Conservation (phyloP, 1,284 basidiomycete genomes). For the Moniliella sp. region DNA sequence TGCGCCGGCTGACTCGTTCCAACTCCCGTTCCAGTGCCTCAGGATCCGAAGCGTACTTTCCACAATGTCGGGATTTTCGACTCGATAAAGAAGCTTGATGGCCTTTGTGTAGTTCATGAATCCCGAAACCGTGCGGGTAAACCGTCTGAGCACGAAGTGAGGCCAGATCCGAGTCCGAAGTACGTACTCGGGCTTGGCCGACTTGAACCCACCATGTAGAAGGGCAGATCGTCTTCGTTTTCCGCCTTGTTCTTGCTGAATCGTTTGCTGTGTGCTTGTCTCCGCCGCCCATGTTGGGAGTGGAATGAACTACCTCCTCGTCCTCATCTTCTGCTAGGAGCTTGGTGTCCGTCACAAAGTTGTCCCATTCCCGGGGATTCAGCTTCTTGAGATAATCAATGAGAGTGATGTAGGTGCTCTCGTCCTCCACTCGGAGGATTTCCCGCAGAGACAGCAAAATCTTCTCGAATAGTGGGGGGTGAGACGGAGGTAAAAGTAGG, state of each 20-base stretch:
- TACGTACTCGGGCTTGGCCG: conserved; percentile 89
- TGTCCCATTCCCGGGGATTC: conserved; percentile 95
- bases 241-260: too few species aligned
- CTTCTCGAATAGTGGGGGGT: conserved; percentile 33
- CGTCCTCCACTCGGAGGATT: conserved; percentile 34
- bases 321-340: conserved; percentile 93
- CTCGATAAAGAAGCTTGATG: conserved; percentile 95
- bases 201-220: conserved; percentile 98
- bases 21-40: conserved; percentile 89
- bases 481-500: conserved; percentile 33
- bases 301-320: conserved; percentile 69
- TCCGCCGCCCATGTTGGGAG: conserved; percentile 49
- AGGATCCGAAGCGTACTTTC: conserved; percentile 87
- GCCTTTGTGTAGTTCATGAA: conserved; percentile 99
- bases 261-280: conserved; percentile 24
- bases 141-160: too few species aligned
- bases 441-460: conserved; percentile 32
- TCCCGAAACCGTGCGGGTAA: conserved; percentile 91
- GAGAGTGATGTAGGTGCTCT: conserved; percentile 32
- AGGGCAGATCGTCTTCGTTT: conserved; percentile 73
- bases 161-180: conserved; percentile 96
- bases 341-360: conserved; percentile 98
- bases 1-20: conserved; percentile 85
- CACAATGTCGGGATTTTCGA: conserved; percentile 95
- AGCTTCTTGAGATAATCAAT: conserved; percentile 67